phyloP scores from a whole-genome alignment of 2,329 filamentous ascomycete genomes.

The Monilinia fructicola region DNA sequence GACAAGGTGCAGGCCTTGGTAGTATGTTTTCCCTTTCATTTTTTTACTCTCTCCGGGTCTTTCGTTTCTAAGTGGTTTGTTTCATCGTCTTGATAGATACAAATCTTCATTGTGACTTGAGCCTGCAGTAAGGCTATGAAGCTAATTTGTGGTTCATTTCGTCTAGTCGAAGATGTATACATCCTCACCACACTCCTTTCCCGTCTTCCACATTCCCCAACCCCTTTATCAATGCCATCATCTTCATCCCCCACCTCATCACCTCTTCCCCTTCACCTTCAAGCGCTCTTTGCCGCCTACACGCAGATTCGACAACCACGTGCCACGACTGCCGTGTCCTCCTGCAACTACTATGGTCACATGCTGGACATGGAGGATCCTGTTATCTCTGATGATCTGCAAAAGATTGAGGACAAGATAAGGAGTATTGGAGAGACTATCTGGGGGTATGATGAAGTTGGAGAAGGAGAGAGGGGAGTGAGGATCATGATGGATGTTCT shows the following conservation, averaged over 20 bases:
- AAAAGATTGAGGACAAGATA: not conserved
- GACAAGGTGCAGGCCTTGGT: constrained; percentile 11
- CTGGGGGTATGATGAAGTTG: constrained; percentile 8
- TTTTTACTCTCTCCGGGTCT: accelerated
- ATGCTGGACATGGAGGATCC: constrained; percentile 13
- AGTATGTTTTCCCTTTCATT: not conserved
- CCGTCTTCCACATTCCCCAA: not conserved
- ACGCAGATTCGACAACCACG: not conserved
- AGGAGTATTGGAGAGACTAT: not conserved
- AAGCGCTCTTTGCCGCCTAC: constrained; percentile 27
- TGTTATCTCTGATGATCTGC: not conserved
- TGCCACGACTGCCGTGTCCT: not conserved
- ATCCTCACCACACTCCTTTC: constrained; percentile 1
- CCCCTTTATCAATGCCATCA: not conserved
- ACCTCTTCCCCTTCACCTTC: accelerated
- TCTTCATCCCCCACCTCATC: not conserved
- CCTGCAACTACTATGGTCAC: not conserved
- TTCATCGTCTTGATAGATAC: not conserved
- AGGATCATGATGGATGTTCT: not conserved
- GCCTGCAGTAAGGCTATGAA: not conserved
- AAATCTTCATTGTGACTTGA: no score
- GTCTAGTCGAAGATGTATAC: constrained; percentile 2
- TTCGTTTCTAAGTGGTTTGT: not conserved
- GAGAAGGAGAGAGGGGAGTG: not conserved
- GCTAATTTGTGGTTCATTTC: no score